Percentiles rank a stretch among this genome's conserved stretches.
These are phyloP conservation scores for Adansonia rubrostipa DNA, from an alignment of 441 rosid species.

Conservation along the genomic window DNA sequence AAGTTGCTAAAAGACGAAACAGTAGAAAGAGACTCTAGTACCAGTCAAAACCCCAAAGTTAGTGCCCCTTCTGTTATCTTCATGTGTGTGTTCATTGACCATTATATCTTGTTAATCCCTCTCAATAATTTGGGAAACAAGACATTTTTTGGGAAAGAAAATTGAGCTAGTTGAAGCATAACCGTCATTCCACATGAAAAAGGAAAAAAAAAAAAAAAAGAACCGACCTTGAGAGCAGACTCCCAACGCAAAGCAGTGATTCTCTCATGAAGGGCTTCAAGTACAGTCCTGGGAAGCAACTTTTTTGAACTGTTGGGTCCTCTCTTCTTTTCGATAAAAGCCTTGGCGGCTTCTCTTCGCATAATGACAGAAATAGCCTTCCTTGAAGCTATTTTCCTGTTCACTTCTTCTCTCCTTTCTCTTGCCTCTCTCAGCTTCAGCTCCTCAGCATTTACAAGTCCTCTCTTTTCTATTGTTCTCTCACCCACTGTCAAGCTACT, in stretches of 20 bases:
- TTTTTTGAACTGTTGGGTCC: conserved; percentile 70
- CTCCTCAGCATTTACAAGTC: conserved; percentile 41
- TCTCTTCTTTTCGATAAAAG: conserved; percentile 72
- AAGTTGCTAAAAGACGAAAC: background rate
- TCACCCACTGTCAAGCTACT: conserved; percentile 23
- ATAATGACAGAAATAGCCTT: conserved; percentile 78
- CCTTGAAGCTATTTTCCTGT: conserved; percentile 74
- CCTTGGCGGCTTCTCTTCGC: conserved; percentile 80
- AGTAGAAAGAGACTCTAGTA: background rate
- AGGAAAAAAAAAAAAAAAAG: too few species aligned
- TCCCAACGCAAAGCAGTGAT: conserved; percentile 88
- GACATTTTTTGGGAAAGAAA: background rate
- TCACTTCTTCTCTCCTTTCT: conserved; percentile 58
- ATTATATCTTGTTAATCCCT: background rate
- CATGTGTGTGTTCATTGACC: background rate
- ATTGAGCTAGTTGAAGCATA: background rate
- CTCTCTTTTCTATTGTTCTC: conserved; percentile 39
- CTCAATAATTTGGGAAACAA: background rate
- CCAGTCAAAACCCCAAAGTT: background rate
- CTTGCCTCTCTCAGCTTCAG: conserved; percentile 47
- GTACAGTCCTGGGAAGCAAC: conserved; percentile 78
- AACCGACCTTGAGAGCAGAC: conserved; percentile 76
- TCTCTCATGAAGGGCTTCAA: conserved; percentile 85
- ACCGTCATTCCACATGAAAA: background rate
- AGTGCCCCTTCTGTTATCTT: background rate